phyloP scores from a whole-genome alignment of 1,139 yeast genomes.

The Hansenula anomala region DNA sequence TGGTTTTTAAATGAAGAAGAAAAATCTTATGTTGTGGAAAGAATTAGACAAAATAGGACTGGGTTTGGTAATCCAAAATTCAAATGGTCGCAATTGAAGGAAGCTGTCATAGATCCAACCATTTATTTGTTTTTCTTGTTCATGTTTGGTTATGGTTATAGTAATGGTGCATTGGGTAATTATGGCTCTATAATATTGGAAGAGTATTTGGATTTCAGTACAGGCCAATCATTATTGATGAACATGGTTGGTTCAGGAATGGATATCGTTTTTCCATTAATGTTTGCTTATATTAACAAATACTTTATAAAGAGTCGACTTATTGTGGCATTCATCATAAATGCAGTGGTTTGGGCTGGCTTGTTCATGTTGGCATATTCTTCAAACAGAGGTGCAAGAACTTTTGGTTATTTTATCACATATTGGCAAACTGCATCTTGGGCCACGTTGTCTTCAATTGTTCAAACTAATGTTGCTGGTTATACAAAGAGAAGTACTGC shows the following conservation, averaged over 20 bases:
- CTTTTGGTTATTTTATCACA: neutral
- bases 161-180: conserved; percentile 36
- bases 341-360: neutral
- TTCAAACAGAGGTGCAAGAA: neutral
- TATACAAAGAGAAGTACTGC: conserved; percentile 50
- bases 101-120: conserved; percentile 39
- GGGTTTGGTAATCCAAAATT: conserved; percentile 53
- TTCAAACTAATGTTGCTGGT: conserved; percentile 47
- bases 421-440: neutral
- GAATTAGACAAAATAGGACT: conserved; percentile 40
- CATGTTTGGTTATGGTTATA: conserved; percentile 28
- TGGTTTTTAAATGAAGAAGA: conserved; percentile 47
- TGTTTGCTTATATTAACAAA: neutral
- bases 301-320: neutral
- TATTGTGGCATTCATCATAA: neutral
- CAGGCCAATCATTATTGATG: conserved; percentile 35
- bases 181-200: conserved; percentile 30
- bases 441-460: neutral
- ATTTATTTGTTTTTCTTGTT: conserved; percentile 28
- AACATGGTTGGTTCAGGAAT: conserved; percentile 35
- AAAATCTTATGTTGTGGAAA: conserved; percentile 43
- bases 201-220: conserved; percentile 30
- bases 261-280: conserved; percentile 14
- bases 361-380: neutral
- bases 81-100: conserved; percentile 46